Conservation (phyloP, 352 stramenopile species). For the Phytophthora litchii region DNA sequence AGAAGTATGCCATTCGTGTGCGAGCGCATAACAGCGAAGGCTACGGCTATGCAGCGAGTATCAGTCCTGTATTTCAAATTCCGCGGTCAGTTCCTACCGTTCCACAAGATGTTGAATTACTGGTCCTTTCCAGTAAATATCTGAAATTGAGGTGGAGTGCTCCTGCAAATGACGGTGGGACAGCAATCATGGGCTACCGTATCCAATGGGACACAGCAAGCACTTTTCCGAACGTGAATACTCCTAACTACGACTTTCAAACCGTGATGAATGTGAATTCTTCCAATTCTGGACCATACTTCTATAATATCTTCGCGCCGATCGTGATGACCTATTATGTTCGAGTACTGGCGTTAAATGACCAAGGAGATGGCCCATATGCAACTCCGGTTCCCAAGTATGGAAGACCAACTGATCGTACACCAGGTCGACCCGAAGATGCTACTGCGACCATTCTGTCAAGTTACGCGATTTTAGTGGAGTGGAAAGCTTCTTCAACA, state of each 20-base stretch:
- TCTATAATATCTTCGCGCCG: slow-evolving; percentile 90
- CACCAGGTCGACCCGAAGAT: slow-evolving; percentile 76
- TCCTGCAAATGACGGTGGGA: slow-evolving; percentile 74
- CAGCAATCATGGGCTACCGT: slow-evolving; percentile 81
- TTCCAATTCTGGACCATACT: slow-evolving; percentile 70
- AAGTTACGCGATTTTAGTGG: slow-evolving; percentile 90
- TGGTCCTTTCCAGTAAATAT: slow-evolving; percentile 61
- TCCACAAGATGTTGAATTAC: slow-evolving; percentile 50
- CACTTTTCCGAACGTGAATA: slow-evolving; percentile 77
- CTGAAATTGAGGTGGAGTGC: slow-evolving; percentile 84
- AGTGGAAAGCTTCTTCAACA: slow-evolving; percentile 86
- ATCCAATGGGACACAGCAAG: slow-evolving; percentile 92
- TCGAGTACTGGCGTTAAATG: slow-evolving; percentile 93
- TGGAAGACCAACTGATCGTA: slow-evolving; percentile 62
- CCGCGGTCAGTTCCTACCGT: slow-evolving; percentile 50
- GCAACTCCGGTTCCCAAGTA: slow-evolving; percentile 52
- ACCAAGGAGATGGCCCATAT: slow-evolving; percentile 71
- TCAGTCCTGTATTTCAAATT: slow-evolving; percentile 57
- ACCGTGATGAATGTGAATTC: slow-evolving; percentile 46
- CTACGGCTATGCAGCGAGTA: slow-evolving; percentile 56
- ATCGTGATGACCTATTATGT: slow-evolving; percentile 80
- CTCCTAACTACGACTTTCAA: slow-evolving; percentile 71
- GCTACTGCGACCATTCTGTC: slow-evolving; percentile 77
- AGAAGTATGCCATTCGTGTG: slow-evolving; percentile 67
- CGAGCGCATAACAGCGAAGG: slow-evolving; percentile 68